Conservation (phyloP, 257 asterid species). For the Lavandula angustifolia region DNA sequence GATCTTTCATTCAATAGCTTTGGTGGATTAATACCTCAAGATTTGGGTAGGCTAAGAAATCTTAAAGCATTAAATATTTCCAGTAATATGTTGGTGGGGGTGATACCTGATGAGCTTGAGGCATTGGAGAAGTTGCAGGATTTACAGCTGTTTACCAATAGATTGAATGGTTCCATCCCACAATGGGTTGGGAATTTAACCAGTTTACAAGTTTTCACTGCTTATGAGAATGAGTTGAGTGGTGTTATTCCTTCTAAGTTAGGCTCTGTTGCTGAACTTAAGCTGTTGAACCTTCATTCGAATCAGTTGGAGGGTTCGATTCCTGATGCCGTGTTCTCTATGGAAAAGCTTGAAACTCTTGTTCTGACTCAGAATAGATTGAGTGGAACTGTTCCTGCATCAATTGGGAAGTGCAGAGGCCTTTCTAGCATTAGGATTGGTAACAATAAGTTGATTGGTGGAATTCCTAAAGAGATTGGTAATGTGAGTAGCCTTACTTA, state of each 20-base stretch:
- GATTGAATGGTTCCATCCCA: slow-evolving; percentile 83
- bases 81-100: slow-evolving; percentile 50
- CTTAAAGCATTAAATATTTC: slow-evolving; percentile 68
- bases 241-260: slow-evolving; percentile 67
- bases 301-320: slow-evolving; percentile 75
- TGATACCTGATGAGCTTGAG: slow-evolving; percentile 64
- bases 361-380: slow-evolving; percentile 80
- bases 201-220: slow-evolving; percentile 62
- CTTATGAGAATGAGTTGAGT: slow-evolving; percentile 76
- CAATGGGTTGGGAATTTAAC: slow-evolving; percentile 70
- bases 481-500: slow-evolving; percentile 83
- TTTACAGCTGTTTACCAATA: slow-evolving; percentile 69
- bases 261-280: slow-evolving; percentile 62
- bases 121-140: slow-evolving; percentile 58
- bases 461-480: slow-evolving; percentile 76
- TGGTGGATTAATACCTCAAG: slow-evolving; percentile 62
- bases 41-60: slow-evolving; percentile 55
- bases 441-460: slow-evolving; percentile 64
- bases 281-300: slow-evolving; percentile 81
- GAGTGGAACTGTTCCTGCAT: slow-evolving; percentile 60
- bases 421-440: slow-evolving; percentile 80
- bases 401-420: slow-evolving; percentile 62
- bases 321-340: slow-evolving; percentile 73
- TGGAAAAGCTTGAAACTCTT: slow-evolving; percentile 63
- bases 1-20: slow-evolving; percentile 85